Conservation (phyloP, 768 basidiomycete species). For the Auriscalpium microsporum region DNA sequence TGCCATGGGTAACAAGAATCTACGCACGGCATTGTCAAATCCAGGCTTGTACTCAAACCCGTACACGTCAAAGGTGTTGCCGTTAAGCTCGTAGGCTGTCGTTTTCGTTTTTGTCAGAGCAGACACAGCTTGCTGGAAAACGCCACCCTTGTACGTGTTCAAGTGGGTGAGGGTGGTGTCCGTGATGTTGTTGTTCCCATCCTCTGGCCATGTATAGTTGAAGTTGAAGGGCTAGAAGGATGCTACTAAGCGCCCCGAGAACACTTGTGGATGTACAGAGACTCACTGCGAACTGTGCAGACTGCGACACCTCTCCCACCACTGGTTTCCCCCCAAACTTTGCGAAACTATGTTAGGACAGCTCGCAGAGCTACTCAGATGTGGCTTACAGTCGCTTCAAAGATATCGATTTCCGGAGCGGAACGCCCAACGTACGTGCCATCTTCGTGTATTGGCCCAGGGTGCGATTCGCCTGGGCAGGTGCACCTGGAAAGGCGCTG, state of each 20-base stretch:
- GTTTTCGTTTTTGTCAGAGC: conserved; percentile 45
- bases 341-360: not conserved
- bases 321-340: not conserved
- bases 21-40: conserved; percentile 12
- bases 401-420: conserved; percentile 65
- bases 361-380: not conserved
- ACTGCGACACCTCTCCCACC: conserved; percentile 7
- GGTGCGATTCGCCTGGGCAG: conserved; percentile 39
- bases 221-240: conserved; percentile 7
- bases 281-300: conserved; percentile 13
- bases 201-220: conserved; percentile 5
- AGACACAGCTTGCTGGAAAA: conserved; percentile 80
- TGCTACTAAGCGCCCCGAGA: not conserved
- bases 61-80: conserved; percentile 28
- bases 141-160: conserved; percentile 68
- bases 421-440: conserved; percentile 52
- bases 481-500: conserved; percentile 32
- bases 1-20: not conserved
- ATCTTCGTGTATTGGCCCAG: conserved; percentile 41
- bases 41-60: conserved; percentile 37
- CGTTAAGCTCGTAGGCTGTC: conserved; percentile 23
- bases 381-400: conserved; percentile 39
- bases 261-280: not conserved
- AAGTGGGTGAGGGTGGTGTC: not conserved
- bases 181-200: not conserved